Conservation (phyloP, 2,329 filamentous ascomycete genomes). For the Aspergillus novoparasiticus region DNA sequence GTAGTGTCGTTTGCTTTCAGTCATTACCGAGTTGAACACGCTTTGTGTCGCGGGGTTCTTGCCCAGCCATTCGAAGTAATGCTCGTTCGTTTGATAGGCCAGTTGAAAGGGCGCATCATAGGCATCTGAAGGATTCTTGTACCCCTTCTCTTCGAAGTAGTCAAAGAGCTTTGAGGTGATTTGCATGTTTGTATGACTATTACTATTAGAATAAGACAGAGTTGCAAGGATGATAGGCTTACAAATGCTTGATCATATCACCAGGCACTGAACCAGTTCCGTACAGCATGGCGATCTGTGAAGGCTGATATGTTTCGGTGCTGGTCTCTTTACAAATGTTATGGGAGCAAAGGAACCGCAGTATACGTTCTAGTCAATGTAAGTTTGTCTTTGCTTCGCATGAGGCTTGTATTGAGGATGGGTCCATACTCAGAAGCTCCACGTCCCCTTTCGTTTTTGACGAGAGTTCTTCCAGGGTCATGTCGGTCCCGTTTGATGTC, state of each 20-base stretch:
- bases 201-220: neutral
- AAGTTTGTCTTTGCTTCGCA: neutral
- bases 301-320: slow-evolving; percentile 15
- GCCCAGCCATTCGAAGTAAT: slow-evolving; percentile 32
- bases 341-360: slow-evolving; percentile 22
- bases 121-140: slow-evolving; percentile 31
- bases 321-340: slow-evolving; percentile 16
- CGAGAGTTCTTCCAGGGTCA: slow-evolving; percentile 19
- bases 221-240: neutral
- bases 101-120: slow-evolving; percentile 33
- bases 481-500: neutral
- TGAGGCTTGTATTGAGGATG: neutral
- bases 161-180: slow-evolving; percentile 22
- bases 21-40: slow-evolving; percentile 35
- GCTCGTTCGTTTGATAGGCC: slow-evolving; percentile 22
- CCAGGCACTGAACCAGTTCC: slow-evolving; percentile 10
- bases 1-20: neutral
- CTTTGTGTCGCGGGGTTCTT: slow-evolving; percentile 19
- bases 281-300: slow-evolving; percentile 15
- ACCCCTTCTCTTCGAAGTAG: slow-evolving; percentile 32
- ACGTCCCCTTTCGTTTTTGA: slow-evolving; percentile 17
- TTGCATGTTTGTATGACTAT: slow-evolving; percentile 17
- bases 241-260: slow-evolving; percentile 25
- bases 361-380: slow-evolving; percentile 18
- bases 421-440: slow-evolving; percentile 15